These are phyloP conservation scores for Vitis hybrid DNA, from an alignment of 177 flowering plant species.

Conservation along the genomic window DNA sequence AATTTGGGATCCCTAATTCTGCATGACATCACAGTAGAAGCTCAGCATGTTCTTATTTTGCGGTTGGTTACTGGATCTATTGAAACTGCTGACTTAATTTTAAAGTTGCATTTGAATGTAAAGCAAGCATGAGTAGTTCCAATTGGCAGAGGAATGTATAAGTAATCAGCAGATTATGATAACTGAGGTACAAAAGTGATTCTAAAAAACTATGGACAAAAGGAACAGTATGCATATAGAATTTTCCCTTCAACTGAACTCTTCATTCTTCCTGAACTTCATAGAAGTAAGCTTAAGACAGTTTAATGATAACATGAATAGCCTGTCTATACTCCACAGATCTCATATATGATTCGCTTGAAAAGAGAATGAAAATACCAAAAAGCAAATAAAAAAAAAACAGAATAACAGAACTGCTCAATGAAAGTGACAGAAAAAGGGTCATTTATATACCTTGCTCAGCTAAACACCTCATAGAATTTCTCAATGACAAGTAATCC, in stretches of 20 bases:
- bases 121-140: background rate
- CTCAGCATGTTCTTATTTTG: too few relatives aligned
- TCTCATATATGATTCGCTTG: background rate
- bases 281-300: background rate
- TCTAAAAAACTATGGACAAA: background rate
- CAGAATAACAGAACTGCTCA: background rate
- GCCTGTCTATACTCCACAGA: slow-evolving; percentile 6
- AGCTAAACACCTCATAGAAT: slow-evolving; percentile 87
- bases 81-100: background rate
- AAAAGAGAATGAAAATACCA: background rate
- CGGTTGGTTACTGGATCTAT: background rate
- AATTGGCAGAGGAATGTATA: background rate
- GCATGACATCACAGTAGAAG: too few relatives aligned
- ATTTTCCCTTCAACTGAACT: background rate
- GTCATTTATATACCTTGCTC: slow-evolving; percentile 23
- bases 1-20: too few relatives aligned
- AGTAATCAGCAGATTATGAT: background rate
- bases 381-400: background rate
- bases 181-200: background rate
- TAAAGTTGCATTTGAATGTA: background rate
- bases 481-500: slow-evolving; percentile 94
- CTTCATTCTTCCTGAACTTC: background rate
- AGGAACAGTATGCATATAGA: background rate
- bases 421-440: background rate
- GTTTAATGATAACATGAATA: background rate